Evolutionary conservation across 306 rosid species (phyloP), one percentile per base, ranked within the genome.

Genomic region (Fragaria ananassa): DNA sequence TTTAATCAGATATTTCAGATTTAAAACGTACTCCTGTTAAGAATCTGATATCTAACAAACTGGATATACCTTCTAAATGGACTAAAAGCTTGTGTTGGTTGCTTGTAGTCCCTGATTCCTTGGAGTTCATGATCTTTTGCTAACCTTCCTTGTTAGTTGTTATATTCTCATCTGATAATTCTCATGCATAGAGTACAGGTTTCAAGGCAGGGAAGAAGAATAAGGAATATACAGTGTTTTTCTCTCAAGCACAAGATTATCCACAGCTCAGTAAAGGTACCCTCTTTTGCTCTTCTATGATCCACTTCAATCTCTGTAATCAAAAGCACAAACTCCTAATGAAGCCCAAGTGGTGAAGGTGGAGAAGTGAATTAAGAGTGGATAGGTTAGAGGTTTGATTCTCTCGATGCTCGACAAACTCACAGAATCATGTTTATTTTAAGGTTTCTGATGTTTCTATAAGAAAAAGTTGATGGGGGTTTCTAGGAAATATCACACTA

Each of bases 1-100:
- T 51, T 51, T 1, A 50, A 50, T 50, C n/a, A 15, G 8, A 44
- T 8, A 0, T 8, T 15, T 50, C n/a, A 15, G 8, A 44, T 8
- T 2, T 8, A 42, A 8, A 50, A 17, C 50, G 1, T 46, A 46
- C 19, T 4, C 64, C 15, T 58, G 64, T 10, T 39, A 11, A 29
- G 76, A 64, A 70, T 58, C 70, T 47, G 6, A 49, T 53, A 5
- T 10, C 21, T 35, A 10, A 15, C 9, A 44, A 73, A 25, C 12
- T 7, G 82, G 73, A 79, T 79, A 73, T 73, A 15, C 78, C 64
- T 57, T 57, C 6, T 7, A 41, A 41, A 41, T 41, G 2, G 37
- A 53, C 18, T 3, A 10, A 19, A 8, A 18, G 27, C 47, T 12
- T 47, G 21, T 62, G 42, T 45, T 41, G 29, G 35, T 17, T 21